Percentiles rank a stretch among this genome's conserved stretches.
Evolutionary conservation across 768 basidiomycete species (phyloP).

Genomic region (Crucibulum laeve): DNA sequence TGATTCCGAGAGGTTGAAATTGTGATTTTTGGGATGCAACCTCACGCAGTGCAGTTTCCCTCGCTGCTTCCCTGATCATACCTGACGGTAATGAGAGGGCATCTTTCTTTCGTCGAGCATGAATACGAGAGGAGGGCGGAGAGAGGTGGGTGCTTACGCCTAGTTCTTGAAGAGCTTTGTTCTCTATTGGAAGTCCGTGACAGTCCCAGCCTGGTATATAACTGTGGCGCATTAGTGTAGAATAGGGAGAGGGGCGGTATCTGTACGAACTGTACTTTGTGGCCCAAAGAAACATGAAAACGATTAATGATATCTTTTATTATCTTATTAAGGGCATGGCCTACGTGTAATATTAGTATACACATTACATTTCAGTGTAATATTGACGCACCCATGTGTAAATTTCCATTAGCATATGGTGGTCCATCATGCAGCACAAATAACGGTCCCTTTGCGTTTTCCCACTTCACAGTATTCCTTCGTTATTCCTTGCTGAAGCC

Average conservation of each 20-base stretch:
- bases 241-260: background rate
- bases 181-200: constrained; percentile 95
- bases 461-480: constrained; percentile 37
- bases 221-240: constrained; percentile 35
- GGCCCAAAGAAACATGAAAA: constrained; percentile 74
- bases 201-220: constrained; percentile 98
- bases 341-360: constrained; percentile 31
- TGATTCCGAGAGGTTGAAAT: constrained; percentile 78
- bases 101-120: constrained; percentile 40
- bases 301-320: constrained; percentile 95
- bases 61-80: constrained; percentile 67
- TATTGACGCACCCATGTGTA: constrained; percentile 78
- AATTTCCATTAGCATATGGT: constrained; percentile 93
- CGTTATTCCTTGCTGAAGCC: background rate
- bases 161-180: constrained; percentile 80
- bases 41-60: constrained; percentile 66
- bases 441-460: constrained; percentile 58
- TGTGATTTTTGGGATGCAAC: constrained; percentile 74
- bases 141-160: constrained; percentile 38
- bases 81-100: constrained; percentile 50
- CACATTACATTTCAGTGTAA: background rate
- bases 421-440: constrained; percentile 96
- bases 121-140: constrained; percentile 1
- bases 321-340: constrained; percentile 95
- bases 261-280: constrained; percentile 69